Percentiles rank a stretch among this genome's conserved stretches.
These are phyloP conservation scores for Monosporozyma aquatica DNA, from an alignment of 805 yeast species.

Conservation along the genomic window DNA sequence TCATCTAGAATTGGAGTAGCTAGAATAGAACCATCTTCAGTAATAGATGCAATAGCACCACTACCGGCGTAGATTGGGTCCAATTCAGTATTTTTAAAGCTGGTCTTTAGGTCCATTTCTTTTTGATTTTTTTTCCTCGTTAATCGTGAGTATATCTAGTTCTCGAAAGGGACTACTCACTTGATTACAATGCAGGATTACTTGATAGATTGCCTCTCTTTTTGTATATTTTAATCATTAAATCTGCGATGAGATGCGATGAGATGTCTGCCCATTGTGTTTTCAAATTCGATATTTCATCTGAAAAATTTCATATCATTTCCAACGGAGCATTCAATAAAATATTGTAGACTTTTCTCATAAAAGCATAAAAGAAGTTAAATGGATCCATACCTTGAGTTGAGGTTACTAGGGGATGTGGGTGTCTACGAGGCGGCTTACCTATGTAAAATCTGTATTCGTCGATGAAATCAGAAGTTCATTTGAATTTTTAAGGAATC, in stretches of 20 bases:
- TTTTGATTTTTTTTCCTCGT: not conserved
- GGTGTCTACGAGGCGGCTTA: too few relatives aligned
- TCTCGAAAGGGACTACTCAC: too few relatives aligned
- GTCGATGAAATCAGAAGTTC: too few relatives aligned
- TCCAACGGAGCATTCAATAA: not conserved
- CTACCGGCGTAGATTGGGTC: conserved; percentile 80
- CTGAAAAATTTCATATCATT: conserved; percentile 2
- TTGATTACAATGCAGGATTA: too few relatives aligned
- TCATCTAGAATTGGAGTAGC: conserved; percentile 80
- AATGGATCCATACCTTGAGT: too few relatives aligned
- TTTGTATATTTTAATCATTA: not conserved
- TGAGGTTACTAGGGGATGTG: too few relatives aligned
- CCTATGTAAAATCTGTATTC: too few relatives aligned
- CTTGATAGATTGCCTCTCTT: too few relatives aligned
- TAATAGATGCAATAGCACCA: conserved; percentile 63
- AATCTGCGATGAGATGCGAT: conserved; percentile 5
- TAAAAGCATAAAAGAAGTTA: too few relatives aligned
- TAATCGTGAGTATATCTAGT: not conserved
- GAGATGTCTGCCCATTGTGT: conserved; percentile 4
- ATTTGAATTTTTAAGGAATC: too few relatives aligned
- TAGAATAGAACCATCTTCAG: conserved; percentile 50
- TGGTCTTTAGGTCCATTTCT: conserved; percentile 27
- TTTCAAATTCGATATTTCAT: not conserved
- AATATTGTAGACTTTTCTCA: too few relatives aligned
- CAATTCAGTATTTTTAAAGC: conserved; percentile 35